Evolutionary conservation across 768 basidiomycete species (phyloP).

Genomic region (Hygrocybe punicea): DNA sequence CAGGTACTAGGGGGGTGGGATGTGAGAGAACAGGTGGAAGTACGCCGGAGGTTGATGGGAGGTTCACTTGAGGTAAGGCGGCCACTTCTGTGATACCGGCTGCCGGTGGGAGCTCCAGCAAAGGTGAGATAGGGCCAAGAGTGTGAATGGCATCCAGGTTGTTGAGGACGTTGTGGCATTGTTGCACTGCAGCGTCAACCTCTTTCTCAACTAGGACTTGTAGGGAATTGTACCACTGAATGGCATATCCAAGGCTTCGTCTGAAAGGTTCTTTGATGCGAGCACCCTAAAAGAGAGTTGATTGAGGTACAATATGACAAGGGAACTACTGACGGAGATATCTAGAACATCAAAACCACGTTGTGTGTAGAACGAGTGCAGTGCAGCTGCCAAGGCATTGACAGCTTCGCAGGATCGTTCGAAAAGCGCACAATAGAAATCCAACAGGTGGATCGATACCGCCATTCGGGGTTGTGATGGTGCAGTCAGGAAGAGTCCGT

Average conservation of each 20-base stretch:
- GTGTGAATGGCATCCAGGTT: neutral
- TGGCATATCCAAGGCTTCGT: conserved; percentile 17
- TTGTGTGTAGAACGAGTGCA: conserved; percentile 29
- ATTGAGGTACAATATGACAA: neutral
- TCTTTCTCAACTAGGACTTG: conserved; percentile 13
- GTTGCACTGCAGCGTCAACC: conserved; percentile 9
- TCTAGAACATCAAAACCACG: conserved; percentile 23
- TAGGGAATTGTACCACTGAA: conserved; percentile 31
- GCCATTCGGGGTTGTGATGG: conserved; percentile 23
- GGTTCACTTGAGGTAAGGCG: neutral
- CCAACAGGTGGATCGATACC: conserved; percentile 28
- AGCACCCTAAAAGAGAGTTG: conserved; percentile 17
- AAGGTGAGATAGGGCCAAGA: neutral
- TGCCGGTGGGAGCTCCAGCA: neutral
- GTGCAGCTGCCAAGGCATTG: conserved; percentile 23
- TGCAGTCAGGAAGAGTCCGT: conserved; percentile 35
- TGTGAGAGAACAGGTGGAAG: neutral
- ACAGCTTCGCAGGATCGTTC: conserved; percentile 38
- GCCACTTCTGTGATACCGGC: too few relatives aligned
- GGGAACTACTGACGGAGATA: conserved; percentile 12
- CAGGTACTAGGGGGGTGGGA: neutral
- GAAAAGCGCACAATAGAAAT: conserved; percentile 35
- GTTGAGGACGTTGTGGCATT: neutral
- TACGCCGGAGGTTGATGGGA: neutral
- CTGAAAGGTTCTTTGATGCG: conserved; percentile 31